Evolutionary conservation across 2,329 filamentous ascomycete genomes (phyloP).

Genomic region (Ophiocordyceps unilateralis): DNA sequence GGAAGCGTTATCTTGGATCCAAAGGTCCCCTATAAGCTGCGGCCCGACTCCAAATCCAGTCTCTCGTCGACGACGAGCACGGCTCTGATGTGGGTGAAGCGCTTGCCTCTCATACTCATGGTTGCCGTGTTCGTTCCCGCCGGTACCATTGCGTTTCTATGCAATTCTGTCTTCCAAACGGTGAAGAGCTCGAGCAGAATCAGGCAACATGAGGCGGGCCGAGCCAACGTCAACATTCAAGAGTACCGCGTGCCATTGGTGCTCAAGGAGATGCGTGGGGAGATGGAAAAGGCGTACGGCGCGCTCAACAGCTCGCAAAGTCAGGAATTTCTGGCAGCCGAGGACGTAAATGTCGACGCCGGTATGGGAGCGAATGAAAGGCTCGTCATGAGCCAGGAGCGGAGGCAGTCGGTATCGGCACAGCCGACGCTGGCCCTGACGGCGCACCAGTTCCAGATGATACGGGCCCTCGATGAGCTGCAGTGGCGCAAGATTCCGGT

Average conservation of each 20-base stretch:
- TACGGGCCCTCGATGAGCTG: conserved; percentile 53
- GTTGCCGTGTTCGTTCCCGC: conserved; percentile 59
- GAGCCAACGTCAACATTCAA: conserved; percentile 47
- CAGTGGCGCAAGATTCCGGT: conserved; percentile 50
- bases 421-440: conserved; percentile 64
- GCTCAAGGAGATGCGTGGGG: conserved; percentile 56
- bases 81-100: conserved; percentile 22
- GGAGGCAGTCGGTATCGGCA: conserved; percentile 23
- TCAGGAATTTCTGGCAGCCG: conserved; percentile 51
- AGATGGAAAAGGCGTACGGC: conserved; percentile 64
- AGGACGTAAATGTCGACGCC: conserved; percentile 22
- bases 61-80: conserved; percentile 16
- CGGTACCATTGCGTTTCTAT: conserved; percentile 50
- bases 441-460: conserved; percentile 69
- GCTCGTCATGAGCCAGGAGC: conserved; percentile 21
- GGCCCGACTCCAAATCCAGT: conserved; percentile 14
- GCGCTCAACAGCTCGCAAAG: conserved; percentile 49
- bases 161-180: conserved; percentile 64
- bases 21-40: conserved; percentile 36
- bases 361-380: conserved; percentile 21
- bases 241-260: conserved; percentile 63
- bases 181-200: conserved; percentile 60
- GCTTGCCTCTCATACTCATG: conserved; percentile 45
- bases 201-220: conserved; percentile 53
- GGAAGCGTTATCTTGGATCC: conserved; percentile 61